Conservation (phyloP, 441 rosid species). For the Bruguiera hainesii region DNA sequence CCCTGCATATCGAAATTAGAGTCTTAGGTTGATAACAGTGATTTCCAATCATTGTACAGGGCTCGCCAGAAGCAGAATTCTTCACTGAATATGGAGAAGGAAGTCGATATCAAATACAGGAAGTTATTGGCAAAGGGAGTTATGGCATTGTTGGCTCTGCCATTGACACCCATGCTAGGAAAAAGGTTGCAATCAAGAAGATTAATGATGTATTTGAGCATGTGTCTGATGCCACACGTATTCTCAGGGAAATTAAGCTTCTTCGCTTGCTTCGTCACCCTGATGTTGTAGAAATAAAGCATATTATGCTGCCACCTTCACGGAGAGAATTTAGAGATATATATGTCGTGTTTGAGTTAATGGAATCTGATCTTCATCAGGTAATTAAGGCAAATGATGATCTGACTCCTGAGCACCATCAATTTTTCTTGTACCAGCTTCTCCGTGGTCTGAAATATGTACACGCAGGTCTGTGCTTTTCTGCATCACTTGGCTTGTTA, state of each 20-base stretch:
- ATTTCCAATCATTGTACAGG: constrained; percentile 30
- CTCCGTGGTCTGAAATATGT: constrained; percentile 90
- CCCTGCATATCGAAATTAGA: background rate
- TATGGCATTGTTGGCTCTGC: constrained; percentile 98
- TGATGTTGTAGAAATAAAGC: constrained; percentile 85
- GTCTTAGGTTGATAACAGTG: background rate
- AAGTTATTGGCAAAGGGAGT: constrained; percentile 95
- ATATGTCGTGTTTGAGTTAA: constrained; percentile 88
- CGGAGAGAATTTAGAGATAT: constrained; percentile 87
- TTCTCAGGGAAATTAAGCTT: constrained; percentile 87
- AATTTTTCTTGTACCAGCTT: constrained; percentile 95
- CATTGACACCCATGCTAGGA: constrained; percentile 74
- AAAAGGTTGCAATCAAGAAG: constrained; percentile 92
- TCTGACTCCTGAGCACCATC: constrained; percentile 94
- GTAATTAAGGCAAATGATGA: constrained; percentile 94
- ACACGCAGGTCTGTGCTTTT: constrained; percentile 64
- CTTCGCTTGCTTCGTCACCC: constrained; percentile 90
- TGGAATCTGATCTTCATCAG: constrained; percentile 99
- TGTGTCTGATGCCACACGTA: constrained; percentile 96
- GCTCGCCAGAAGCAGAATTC: constrained; percentile 64
- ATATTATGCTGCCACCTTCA: constrained; percentile 96
- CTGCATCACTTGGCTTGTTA: constrained; percentile 9
- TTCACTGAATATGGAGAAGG: constrained; percentile 99
- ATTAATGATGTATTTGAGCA: constrained; percentile 95
- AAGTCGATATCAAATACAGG: constrained; percentile 76